Conservation (phyloP, 768 basidiomycete genomes). For the Leccinum disarticulatum region DNA sequence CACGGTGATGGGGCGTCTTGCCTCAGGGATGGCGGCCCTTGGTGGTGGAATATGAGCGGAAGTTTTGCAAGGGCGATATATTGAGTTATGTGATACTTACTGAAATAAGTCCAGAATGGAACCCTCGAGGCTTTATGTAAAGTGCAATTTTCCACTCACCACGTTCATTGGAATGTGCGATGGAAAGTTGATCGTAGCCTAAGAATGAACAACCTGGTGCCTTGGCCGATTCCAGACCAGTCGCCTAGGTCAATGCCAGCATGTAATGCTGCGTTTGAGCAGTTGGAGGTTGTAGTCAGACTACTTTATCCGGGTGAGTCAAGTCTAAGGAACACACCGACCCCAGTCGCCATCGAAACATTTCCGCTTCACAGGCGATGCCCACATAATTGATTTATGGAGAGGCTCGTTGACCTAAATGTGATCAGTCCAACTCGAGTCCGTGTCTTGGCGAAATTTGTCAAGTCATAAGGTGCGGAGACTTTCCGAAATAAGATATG, state of each 20-base stretch:
- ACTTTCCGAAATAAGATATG: conserved; percentile 22
- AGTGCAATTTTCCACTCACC: conserved; percentile 7
- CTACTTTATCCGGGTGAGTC: not conserved
- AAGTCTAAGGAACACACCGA: not conserved
- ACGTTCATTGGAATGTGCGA: conserved; percentile 9
- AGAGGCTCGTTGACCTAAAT: too few species aligned
- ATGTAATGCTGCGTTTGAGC: not conserved
- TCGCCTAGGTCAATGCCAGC: not conserved
- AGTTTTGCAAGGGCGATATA: conserved; percentile 3
- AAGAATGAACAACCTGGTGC: not conserved
- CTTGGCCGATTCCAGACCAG: not conserved
- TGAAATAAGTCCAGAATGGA: not conserved
- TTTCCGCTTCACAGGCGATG: too few species aligned
- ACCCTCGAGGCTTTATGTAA: not conserved
- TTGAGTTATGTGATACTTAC: conserved; percentile 12
- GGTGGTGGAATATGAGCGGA: conserved; percentile 1
- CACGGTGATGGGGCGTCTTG: conserved; percentile 1
- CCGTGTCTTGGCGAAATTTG: too few species aligned
- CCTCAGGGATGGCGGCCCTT: conserved; percentile 1
- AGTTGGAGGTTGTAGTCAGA: not conserved
- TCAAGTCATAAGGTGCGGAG: conserved; percentile 4
- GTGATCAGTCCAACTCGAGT: not conserved
- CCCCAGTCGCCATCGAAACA: not conserved
- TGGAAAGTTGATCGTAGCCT: not conserved
- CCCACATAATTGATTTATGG: too few species aligned